Percentiles rank a stretch among this genome's conserved stretches.
These are phyloP conservation scores for Thymus quinquecostatus DNA, from an alignment of 257 asterid species.

Conservation along the genomic window DNA sequence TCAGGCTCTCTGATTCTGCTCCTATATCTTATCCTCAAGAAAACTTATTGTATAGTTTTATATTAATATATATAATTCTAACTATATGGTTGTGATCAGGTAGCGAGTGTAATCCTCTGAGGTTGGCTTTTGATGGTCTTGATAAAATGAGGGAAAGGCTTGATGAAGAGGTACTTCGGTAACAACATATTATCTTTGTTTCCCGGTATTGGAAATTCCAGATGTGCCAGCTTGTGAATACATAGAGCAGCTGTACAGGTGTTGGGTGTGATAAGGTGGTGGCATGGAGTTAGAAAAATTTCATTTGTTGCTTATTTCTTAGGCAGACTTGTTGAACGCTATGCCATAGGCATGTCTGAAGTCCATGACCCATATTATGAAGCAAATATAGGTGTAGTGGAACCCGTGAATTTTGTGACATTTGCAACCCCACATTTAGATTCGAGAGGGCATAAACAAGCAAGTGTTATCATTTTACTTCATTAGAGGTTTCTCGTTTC, in stretches of 20 bases:
- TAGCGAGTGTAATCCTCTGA: constrained; percentile 77
- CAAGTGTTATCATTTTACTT: constrained; percentile 11
- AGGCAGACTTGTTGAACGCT: constrained; percentile 94
- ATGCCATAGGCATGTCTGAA: constrained; percentile 79
- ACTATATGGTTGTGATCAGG: constrained; percentile 51
- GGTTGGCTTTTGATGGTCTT: constrained; percentile 89
- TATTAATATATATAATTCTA: neutral
- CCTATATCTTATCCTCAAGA: no score
- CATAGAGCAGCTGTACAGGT: constrained; percentile 65
- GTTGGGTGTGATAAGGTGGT: constrained; percentile 64
- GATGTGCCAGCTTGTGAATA: constrained; percentile 30
- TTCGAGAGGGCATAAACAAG: constrained; percentile 88
- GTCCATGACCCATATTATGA: constrained; percentile 39
- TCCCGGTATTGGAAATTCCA: neutral
- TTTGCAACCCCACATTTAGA: constrained; percentile 96
- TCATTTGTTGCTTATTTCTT: constrained; percentile 93
- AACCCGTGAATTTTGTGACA: constrained; percentile 84
- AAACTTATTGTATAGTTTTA: no score
- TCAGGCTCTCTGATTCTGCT: neutral
- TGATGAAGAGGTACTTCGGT: constrained; percentile 86
- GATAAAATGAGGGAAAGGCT: constrained; percentile 92
- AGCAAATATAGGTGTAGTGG: constrained; percentile 68
- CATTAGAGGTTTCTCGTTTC: neutral
- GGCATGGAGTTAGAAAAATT: constrained; percentile 74
- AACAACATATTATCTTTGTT: constrained; percentile 37